Evolutionary conservation across 768 basidiomycete genomes (phyloP).

Genomic region (Kwoniella pini): DNA sequence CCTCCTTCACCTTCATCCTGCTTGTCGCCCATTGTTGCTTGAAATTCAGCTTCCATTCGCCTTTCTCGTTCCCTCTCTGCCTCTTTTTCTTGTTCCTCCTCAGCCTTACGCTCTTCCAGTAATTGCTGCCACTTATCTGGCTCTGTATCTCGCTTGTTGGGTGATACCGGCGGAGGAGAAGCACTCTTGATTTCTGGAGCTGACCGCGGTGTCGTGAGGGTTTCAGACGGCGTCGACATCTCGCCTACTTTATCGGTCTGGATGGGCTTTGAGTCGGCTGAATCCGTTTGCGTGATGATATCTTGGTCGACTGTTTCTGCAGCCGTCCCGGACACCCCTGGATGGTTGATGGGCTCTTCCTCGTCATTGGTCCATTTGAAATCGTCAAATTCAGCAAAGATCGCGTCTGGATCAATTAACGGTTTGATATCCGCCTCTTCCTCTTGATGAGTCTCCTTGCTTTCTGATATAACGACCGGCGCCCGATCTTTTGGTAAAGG

Average conservation of each 20-base stretch:
- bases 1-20: conserved; percentile 1
- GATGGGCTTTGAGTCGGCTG: too few relatives aligned
- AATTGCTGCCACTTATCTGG: conserved; percentile 4
- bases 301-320: too few relatives aligned
- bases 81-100: conserved; percentile 5
- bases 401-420: not conserved
- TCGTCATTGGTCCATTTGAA: conserved; percentile 14
- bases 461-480: not conserved
- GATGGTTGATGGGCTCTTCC: too few relatives aligned
- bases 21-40: conserved; percentile 1
- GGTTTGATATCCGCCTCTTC: not conserved
- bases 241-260: too few relatives aligned
- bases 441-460: not conserved
- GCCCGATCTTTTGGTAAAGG: not conserved
- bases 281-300: too few relatives aligned
- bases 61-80: conserved; percentile 7
- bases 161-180: not conserved
- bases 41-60: not conserved
- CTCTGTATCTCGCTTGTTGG: not conserved
- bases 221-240: too few relatives aligned
- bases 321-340: too few relatives aligned
- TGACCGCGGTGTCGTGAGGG: too few relatives aligned
- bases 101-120: not conserved
- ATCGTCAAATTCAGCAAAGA: conserved; percentile 17
- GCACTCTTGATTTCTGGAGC: too few relatives aligned